Conservation (phyloP, 208 protist species). For the Endotrypanum monterogeii region DNA sequence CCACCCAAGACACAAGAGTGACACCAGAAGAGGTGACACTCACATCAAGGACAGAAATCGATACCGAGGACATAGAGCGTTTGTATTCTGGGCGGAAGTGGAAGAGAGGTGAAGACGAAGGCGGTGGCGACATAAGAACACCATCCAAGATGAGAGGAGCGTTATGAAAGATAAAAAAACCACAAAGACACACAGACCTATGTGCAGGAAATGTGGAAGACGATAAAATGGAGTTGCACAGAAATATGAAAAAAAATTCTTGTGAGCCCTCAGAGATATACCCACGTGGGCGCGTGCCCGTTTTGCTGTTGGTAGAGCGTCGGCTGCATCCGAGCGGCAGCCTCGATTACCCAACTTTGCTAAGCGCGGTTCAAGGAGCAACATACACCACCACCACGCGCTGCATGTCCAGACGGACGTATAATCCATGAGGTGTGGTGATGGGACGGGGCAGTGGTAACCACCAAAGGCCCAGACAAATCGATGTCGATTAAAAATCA, state of each 20-base stretch:
- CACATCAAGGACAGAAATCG: too few relatives aligned
- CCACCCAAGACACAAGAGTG: too few relatives aligned
- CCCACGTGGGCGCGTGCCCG: not conserved
- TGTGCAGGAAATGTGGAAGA: not conserved
- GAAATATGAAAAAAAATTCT: not conserved
- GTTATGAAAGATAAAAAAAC: not conserved
- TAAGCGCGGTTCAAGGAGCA: not conserved
- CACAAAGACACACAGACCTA: not conserved
- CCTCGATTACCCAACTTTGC: not conserved
- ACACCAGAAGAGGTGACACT: too few relatives aligned
- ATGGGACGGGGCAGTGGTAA: not conserved
- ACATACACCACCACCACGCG: not conserved
- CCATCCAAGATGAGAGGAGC: not conserved
- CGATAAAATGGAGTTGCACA: not conserved
- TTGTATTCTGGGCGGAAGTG: too few relatives aligned
- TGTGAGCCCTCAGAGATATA: not conserved
- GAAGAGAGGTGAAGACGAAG: too few relatives aligned
- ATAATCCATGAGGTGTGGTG: not conserved
- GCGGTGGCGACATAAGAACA: not conserved
- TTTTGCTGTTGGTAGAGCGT: not conserved
- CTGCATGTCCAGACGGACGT: not conserved
- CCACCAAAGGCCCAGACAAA: not conserved
- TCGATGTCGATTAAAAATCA: too few relatives aligned
- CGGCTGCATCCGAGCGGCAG: not conserved
- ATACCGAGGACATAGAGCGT: too few relatives aligned